Base-by-base conservation (phyloP, 2,329 filamentous ascomycete species). In the Verticillium zaregamsianum region DNA sequence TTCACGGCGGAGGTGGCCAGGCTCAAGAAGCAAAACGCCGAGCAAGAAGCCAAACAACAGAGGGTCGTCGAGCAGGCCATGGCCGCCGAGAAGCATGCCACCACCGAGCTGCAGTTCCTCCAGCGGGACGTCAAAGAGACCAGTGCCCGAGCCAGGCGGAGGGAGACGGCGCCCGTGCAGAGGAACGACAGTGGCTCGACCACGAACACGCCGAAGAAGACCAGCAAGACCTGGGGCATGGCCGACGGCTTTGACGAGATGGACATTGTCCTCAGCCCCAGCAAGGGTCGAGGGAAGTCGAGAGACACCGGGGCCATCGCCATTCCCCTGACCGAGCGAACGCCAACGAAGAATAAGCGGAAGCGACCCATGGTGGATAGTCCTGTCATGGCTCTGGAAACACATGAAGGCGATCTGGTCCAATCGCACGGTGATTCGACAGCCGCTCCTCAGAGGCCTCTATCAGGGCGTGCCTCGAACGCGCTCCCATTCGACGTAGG, bases 241-340 rank as follows among this genome's bases (percentile, higher is more conserved):
- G 83, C 89, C 1, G 91, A 95, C 73, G 91, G 91, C 0, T 95
- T 95, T 68, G 90, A 93, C 63, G 86, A 91, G 63, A 78, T 86
- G 65, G 84, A 87, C 64, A 78, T 86, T 60, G 77, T 79, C 8
- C 71, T 73, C 5, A 87, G 84, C 61, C 85, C 84, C 0, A 82
- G 74, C 68, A 86, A 84, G 67, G 78, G 77, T 77, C 80, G 59
- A 74, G 77, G 59, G 71, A 69, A 65, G 75, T 66, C 66, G 66
- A 79, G 72, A 64, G 76, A 78, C 59, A 71, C 73, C 0, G 77
- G 78, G 0, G 73, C 81, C 0, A 75, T 82, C 2, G 77, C 80
- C 3, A 70, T 74, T 15, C 74, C 79, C 25, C 72, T 82, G 4
- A 75, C 76, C 0, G 83, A 86, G 66, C 77, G 82, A 63, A 86